phyloP scores from a whole-genome alignment of 768 basidiomycete genomes.

The Tulasnella calospora region DNA sequence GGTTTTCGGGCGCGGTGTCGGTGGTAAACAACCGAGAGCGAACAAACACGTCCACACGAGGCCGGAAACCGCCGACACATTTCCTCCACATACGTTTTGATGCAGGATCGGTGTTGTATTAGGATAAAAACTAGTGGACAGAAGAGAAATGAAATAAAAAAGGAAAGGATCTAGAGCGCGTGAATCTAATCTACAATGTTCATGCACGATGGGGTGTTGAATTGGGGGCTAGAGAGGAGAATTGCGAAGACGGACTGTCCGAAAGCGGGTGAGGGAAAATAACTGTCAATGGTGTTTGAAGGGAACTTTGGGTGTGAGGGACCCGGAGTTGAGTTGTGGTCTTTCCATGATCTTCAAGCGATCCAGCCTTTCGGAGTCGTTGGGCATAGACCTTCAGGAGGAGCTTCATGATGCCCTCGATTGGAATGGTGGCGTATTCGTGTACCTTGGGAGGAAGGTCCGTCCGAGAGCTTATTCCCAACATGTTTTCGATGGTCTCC shows the following conservation, averaged over 20 bases:
- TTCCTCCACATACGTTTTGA: not conserved
- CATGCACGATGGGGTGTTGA: not conserved
- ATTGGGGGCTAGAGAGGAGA: not conserved
- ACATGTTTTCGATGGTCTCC: constrained; percentile 72
- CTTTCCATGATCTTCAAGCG: not conserved
- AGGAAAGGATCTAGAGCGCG: not conserved
- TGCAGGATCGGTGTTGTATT: not conserved
- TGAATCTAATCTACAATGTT: not conserved
- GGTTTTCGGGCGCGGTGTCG: not conserved
- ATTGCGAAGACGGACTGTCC: not conserved
- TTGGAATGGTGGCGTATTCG: constrained; percentile 75
- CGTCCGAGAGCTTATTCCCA: constrained; percentile 80
- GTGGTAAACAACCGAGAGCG: not conserved
- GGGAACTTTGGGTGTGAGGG: not conserved
- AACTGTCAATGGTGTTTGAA: not conserved
- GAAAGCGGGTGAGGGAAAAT: not conserved
- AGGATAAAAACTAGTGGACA: not conserved
- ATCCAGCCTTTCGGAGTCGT: constrained; percentile 7
- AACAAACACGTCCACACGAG: not conserved
- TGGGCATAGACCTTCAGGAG: constrained; percentile 59
- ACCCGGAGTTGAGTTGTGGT: not conserved
- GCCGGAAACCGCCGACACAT: not conserved
- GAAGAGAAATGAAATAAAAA: not conserved
- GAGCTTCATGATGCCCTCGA: constrained; percentile 80
- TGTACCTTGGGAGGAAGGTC: constrained; percentile 82